Evolutionary conservation across 345 rosid species (phyloP).

Genomic region (Eucalyptus pauciflora): DNA sequence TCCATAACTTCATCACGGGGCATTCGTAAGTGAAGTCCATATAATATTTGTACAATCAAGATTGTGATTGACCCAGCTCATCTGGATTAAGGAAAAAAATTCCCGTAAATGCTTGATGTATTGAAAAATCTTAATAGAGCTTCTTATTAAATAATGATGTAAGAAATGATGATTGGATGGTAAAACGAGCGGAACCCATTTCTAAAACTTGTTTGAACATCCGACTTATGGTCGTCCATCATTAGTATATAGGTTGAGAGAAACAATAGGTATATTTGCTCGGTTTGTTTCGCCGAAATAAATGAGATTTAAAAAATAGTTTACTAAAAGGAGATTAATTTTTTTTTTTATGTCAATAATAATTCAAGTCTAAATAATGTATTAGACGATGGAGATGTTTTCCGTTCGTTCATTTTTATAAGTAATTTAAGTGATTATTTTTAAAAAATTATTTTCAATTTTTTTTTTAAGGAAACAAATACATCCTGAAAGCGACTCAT

Average conservation of each 20-base stretch:
- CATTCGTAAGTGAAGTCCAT: neutral
- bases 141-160: neutral
- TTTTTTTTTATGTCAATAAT: neutral
- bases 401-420: accelerated
- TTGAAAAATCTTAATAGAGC: neutral
- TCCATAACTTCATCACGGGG: neutral
- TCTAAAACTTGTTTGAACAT: neutral
- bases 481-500: neutral
- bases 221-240: neutral
- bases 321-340: neutral
- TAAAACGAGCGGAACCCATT: neutral
- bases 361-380: neutral
- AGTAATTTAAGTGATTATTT: accelerated
- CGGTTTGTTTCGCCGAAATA: accelerated
- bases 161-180: neutral
- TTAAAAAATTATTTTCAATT: no score
- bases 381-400: neutral
- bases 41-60: neutral
- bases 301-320: neutral
- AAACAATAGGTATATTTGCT: neutral
- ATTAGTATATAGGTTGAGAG: neutral
- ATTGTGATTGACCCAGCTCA: neutral
- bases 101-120: neutral
- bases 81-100: neutral
- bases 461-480: neutral